phyloP scores from a whole-genome alignment of 768 basidiomycete species.

The Boletus subparvulus region DNA sequence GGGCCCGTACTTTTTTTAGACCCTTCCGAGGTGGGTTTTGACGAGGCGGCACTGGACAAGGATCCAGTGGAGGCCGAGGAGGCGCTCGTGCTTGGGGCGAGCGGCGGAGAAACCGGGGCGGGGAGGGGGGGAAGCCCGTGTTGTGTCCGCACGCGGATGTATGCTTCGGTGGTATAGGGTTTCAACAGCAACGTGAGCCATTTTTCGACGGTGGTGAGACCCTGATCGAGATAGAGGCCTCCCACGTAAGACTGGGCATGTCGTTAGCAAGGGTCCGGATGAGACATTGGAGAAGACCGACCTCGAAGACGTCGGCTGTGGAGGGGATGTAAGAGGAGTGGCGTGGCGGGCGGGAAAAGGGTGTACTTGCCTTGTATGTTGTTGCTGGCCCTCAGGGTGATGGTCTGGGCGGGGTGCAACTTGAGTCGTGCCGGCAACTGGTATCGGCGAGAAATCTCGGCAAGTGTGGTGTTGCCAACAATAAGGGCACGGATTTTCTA shows the following conservation, averaged over 20 bases:
- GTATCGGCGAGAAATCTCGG: slow-evolving; percentile 68
- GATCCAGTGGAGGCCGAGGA: slow-evolving; percentile 17
- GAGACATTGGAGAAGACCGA: slow-evolving; percentile 27
- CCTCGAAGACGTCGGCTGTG: slow-evolving; percentile 79
- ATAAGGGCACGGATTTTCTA: slow-evolving; percentile 80
- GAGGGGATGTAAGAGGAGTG: slow-evolving; percentile 2
- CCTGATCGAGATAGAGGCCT: slow-evolving; percentile 73
- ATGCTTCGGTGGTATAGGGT: slow-evolving; percentile 64
- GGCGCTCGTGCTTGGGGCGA: slow-evolving; percentile 13
- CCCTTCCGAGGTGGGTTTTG: background rate
- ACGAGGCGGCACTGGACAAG: background rate
- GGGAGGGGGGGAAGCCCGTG: slow-evolving; percentile 59
- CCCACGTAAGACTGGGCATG: slow-evolving; percentile 67
- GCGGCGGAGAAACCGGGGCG: slow-evolving; percentile 25
- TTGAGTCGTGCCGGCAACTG: slow-evolving; percentile 59
- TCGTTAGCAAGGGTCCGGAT: background rate
- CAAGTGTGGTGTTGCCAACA: slow-evolving; percentile 72
- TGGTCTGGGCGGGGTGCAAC: slow-evolving; percentile 70
- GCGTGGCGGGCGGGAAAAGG: background rate
- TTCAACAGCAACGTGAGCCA: slow-evolving; percentile 66
- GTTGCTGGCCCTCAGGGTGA: slow-evolving; percentile 64
- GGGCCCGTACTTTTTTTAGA: background rate
- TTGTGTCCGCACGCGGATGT: slow-evolving; percentile 60
- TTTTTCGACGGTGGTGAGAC: slow-evolving; percentile 48
- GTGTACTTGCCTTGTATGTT: slow-evolving; percentile 64